Percentiles rank a stretch among this genome's conserved stretches.
Evolutionary conservation across 2,329 filamentous ascomycete genomes (phyloP).

Genomic region (Lecanoromycetidae sp.): DNA sequence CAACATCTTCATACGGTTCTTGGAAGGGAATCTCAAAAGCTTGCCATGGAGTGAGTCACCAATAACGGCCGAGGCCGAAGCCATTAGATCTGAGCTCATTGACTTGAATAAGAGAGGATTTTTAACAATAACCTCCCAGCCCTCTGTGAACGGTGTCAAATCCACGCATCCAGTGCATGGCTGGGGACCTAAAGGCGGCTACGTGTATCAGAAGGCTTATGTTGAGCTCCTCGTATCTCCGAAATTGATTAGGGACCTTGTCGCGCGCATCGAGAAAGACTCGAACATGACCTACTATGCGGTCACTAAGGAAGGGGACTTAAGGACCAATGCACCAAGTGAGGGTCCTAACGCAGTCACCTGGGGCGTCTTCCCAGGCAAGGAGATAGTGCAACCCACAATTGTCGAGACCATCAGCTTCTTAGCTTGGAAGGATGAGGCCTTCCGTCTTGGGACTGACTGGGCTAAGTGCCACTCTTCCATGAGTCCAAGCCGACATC

Average conservation of each 20-base stretch:
- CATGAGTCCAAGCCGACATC: slow-evolving; percentile 59
- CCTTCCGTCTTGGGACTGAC: slow-evolving; percentile 80
- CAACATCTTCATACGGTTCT: slow-evolving; percentile 71
- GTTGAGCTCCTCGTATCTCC: slow-evolving; percentile 82
- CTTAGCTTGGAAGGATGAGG: slow-evolving; percentile 96
- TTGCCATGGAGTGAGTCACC: slow-evolving; percentile 90
- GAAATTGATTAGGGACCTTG: slow-evolving; percentile 62
- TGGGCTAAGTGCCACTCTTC: slow-evolving; percentile 87
- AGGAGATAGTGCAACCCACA: slow-evolving; percentile 99
- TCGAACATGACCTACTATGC: slow-evolving; percentile 87
- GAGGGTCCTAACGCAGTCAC: slow-evolving; percentile 96
- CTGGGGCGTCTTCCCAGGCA: slow-evolving; percentile 97
- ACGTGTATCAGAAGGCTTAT: slow-evolving; percentile 97
- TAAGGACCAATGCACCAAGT: slow-evolving; percentile 71
- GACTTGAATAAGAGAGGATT: slow-evolving; percentile 75
- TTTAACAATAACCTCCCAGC: slow-evolving; percentile 94
- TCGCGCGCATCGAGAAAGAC: slow-evolving; percentile 63
- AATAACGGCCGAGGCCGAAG: slow-evolving; percentile 69
- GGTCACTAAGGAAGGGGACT: slow-evolving; percentile 68
- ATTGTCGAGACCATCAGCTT: slow-evolving; percentile 97
- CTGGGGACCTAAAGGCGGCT: slow-evolving; percentile 90
- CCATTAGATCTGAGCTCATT: slow-evolving; percentile 65
- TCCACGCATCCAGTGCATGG: slow-evolving; percentile 78
- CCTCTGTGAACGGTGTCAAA: slow-evolving; percentile 80
- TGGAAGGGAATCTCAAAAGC: slow-evolving; percentile 66